Percentiles rank a stretch among this genome's conserved stretches.
These are phyloP conservation scores for Patellaria atrata DNA, from an alignment of 495 filamentous ascomycete genomes.

Conservation along the genomic window DNA sequence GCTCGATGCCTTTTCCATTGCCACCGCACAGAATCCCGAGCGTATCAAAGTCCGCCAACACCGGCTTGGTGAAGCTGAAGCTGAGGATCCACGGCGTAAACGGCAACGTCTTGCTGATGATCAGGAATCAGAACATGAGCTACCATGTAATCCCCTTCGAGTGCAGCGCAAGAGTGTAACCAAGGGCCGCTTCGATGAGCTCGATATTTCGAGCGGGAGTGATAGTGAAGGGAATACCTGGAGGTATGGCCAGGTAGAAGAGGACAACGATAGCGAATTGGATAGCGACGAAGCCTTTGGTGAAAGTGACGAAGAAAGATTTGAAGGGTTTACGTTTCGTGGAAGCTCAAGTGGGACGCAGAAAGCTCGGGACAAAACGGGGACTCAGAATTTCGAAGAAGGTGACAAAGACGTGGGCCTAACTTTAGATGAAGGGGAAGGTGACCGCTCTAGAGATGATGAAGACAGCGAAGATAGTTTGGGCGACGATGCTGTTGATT, in stretches of 20 bases:
- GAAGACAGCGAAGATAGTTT: constrained; percentile 49
- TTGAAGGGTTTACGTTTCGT: constrained; percentile 27
- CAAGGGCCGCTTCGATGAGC: constrained; percentile 24
- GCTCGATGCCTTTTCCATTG: constrained; percentile 76
- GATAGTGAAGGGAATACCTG: constrained; percentile 85
- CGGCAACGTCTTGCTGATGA: constrained; percentile 27
- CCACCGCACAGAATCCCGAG: constrained; percentile 44
- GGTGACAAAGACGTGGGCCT: constrained; percentile 34
- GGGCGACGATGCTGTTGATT: constrained; percentile 75
- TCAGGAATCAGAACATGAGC: constrained; percentile 40
- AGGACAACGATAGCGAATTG: constrained; percentile 38
- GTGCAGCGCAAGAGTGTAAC: constrained; percentile 28
- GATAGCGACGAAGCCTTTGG: constrained; percentile 92
- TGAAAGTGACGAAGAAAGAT: constrained; percentile 39
- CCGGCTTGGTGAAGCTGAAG: constrained; percentile 44
- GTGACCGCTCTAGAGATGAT: constrained; percentile 31
- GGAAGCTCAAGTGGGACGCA: constrained; percentile 23
- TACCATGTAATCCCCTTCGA: constrained; percentile 14
- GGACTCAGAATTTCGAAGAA: constrained; percentile 17
- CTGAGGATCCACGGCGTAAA: constrained; percentile 32
- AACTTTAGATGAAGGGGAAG: constrained; percentile 41
- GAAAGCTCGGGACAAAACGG: constrained; percentile 22
- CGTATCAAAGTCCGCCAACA: constrained; percentile 37
- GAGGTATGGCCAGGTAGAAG: constrained; percentile 58
- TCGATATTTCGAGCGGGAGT: constrained; percentile 40